Conservation (phyloP, 306 rosid species). For the Citrullus colocynthis region DNA sequence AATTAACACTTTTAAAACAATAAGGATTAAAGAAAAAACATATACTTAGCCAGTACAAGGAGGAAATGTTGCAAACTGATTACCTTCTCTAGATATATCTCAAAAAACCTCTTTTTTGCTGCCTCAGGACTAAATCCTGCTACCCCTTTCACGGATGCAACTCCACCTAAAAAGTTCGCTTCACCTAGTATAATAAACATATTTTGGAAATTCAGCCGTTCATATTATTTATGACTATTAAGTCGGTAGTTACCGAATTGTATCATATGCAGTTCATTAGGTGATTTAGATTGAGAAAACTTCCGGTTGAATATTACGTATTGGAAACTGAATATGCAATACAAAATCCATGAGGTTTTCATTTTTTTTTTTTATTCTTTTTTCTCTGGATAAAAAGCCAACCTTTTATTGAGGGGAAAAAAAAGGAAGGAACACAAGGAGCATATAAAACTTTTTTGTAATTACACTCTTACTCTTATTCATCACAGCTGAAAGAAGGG, state of each 20-base stretch:
- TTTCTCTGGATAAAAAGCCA: no score
- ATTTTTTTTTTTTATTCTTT: no score
- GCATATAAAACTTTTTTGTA: no score
- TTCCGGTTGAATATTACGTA: not conserved
- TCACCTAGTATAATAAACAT: slow-evolving; percentile 39
- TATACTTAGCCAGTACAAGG: not conserved
- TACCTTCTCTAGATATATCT: slow-evolving; percentile 83
- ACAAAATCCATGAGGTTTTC: not conserved
- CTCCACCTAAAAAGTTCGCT: slow-evolving; percentile 93
- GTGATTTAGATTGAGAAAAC: not conserved
- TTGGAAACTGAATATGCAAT: not conserved
- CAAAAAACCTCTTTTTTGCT: slow-evolving; percentile 81
- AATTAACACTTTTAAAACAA: not conserved
- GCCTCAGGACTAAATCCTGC: slow-evolving; percentile 58
- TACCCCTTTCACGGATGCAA: slow-evolving; percentile 76
- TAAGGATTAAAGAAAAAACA: not conserved
- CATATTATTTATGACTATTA: not conserved
- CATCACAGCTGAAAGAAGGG: no score
- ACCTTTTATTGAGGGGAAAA: no score
- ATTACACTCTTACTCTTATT: no score
- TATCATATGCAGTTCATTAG: not conserved
- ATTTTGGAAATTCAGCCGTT: not conserved
- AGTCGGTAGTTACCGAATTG: not conserved
- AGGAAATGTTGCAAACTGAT: not conserved
- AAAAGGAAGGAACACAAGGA: no score